Evolutionary conservation across 305 asterid genomes (phyloP).

Genomic region (Fraxinus albicans): DNA sequence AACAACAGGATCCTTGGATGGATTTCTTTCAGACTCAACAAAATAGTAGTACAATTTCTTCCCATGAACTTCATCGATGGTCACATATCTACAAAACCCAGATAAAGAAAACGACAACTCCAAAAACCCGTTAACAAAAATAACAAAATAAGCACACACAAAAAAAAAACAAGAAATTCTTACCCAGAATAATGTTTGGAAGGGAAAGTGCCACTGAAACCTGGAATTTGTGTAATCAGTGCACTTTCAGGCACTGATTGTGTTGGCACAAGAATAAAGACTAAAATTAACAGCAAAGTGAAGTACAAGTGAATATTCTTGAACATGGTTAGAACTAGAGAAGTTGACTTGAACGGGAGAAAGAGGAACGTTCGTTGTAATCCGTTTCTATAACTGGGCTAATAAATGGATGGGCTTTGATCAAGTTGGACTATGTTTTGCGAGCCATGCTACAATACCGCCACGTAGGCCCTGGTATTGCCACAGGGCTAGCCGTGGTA

Average conservation of each 20-base stretch:
- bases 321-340: conserved; percentile 16
- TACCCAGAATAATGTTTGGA: conserved; percentile 92
- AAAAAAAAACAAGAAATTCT: conserved; percentile 12
- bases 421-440: neutral
- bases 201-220: conserved; percentile 63
- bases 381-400: neutral
- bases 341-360: neutral
- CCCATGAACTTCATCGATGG: conserved; percentile 59
- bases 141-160: neutral
- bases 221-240: conserved; percentile 60
- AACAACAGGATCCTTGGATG: conserved; percentile 76
- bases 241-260: conserved; percentile 69
- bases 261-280: conserved; percentile 25
- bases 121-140: conserved; percentile 11
- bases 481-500: too few relatives aligned
- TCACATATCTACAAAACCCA: conserved; percentile 56
- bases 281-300: conserved; percentile 22
- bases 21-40: conserved; percentile 72
- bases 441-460: neutral
- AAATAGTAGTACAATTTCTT: conserved; percentile 75
- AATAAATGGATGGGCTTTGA: neutral
- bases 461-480: too few relatives aligned
- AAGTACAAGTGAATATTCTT: neutral
- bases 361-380: neutral
- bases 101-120: conserved; percentile 4